phyloP scores from a whole-genome alignment of 768 basidiomycete genomes.

The Tulasnella sp. region DNA sequence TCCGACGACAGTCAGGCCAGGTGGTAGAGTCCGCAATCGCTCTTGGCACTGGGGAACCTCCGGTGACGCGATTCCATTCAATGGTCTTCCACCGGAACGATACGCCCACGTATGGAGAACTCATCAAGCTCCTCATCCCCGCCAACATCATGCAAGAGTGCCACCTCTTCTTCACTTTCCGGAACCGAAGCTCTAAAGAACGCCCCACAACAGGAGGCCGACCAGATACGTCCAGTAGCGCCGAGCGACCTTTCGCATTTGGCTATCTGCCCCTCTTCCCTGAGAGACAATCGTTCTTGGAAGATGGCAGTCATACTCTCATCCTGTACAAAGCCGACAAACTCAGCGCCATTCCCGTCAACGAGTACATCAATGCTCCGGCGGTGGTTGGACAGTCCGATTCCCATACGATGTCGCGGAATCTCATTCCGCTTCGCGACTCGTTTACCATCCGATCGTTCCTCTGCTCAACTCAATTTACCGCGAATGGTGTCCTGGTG shows the following conservation, averaged over 20 bases:
- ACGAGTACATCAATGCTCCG: conserved; percentile 72
- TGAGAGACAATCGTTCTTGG: conserved; percentile 72
- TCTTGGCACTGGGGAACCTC: conserved; percentile 83
- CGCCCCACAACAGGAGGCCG: background rate
- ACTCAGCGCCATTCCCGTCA: conserved; percentile 60
- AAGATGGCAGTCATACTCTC: conserved; percentile 87
- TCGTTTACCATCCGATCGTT: conserved; percentile 81
- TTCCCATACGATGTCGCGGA: conserved; percentile 62
- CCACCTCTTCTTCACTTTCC: conserved; percentile 95
- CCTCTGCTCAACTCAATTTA: conserved; percentile 88
- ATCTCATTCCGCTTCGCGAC: conserved; percentile 74
- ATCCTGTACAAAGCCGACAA: conserved; percentile 84
- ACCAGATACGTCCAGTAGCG: conserved; percentile 43
- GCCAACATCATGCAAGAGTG: conserved; percentile 68
- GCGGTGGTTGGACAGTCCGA: conserved; percentile 61
- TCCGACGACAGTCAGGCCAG: conserved; percentile 71
- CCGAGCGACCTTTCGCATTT: conserved; percentile 86
- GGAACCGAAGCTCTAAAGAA: conserved; percentile 54
- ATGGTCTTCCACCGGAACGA: conserved; percentile 88
- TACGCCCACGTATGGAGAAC: conserved; percentile 89
- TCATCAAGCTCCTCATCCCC: conserved; percentile 84
- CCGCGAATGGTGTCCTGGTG: conserved; percentile 85
- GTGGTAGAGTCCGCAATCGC: conserved; percentile 72
- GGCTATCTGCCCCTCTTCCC: conserved; percentile 88
- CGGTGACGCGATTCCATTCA: conserved; percentile 80